Evolutionary conservation across 108 stramenopile species (phyloP), one percentile per base, ranked within the genome.

Genomic region (Skeletonema potamos): DNA sequence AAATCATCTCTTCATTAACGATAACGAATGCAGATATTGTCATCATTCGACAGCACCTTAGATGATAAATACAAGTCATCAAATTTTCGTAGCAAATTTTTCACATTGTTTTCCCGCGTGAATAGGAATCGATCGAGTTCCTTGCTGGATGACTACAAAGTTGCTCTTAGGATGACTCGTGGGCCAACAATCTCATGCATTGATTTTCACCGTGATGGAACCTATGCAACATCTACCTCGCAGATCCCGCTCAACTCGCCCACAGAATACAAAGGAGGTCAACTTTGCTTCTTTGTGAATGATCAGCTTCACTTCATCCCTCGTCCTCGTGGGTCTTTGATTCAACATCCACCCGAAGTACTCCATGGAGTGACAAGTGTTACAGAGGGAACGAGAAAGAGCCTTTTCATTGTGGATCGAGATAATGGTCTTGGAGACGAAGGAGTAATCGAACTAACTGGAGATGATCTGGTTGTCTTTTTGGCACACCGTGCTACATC

Each of bases 151-250:
- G n/a, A n/a, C n/a, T 57, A 57, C 54, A 77, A 77, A 39, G 33
- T 76, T 1, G 82, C 63, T 33, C 58, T 83, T 1, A 62, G 82
- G 34, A 67, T 68, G 60, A 83, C 82, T 22, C 54, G 39, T 12
- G 76, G 77, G 15, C 70, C 77, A 15, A 71, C 77, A 8, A 74
- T 69, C 33, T 33, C 66, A 3, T 84, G 82, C 65, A 79, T 84
- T 27, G 58, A 68, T 32, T 84, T 84, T 66, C 82, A 84, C 59
- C 70, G 68, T 32, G 82, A 79, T 61, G 77, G 73, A 5, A 29
- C 2, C 7, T 76, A 79, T 39, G 77, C 73, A 1, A 61, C 78
- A 4, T 48, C 41, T 13, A 81, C 80, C 1, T 46, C 64, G 0
- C 72, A 77, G 32, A 74, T 84, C 15, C 66, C 83, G 2, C 59